Conservation (phyloP, 2,329 filamentous ascomycete species). For the Pochonia chlamydosporia region DNA sequence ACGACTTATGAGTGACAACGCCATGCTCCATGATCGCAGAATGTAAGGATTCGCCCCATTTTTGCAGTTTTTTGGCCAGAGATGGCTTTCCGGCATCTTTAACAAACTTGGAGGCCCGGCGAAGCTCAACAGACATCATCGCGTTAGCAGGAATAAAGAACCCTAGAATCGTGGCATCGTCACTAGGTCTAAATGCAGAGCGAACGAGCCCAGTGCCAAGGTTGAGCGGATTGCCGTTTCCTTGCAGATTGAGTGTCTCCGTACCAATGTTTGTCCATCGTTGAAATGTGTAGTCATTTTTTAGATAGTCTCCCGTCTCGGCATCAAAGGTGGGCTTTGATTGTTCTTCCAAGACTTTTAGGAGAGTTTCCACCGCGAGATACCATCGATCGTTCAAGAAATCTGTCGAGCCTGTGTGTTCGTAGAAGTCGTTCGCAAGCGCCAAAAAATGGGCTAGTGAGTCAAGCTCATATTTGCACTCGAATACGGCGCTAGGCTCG, state of each 20-base stretch:
- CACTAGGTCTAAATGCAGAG: slow-evolving; percentile 89
- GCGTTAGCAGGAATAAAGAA: slow-evolving; percentile 96
- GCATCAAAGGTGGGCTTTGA: slow-evolving; percentile 74
- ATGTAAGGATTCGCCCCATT: slow-evolving; percentile 57
- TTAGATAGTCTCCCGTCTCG: slow-evolving; percentile 55
- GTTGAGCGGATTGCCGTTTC: slow-evolving; percentile 88
- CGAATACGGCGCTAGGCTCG: slow-evolving; percentile 80
- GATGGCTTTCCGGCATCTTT: slow-evolving; percentile 48
- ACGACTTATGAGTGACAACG: slow-evolving; percentile 68
- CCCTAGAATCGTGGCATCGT: slow-evolving; percentile 89
- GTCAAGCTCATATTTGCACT: slow-evolving; percentile 98
- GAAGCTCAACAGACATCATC: slow-evolving; percentile 88
- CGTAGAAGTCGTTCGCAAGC: slow-evolving; percentile 79
- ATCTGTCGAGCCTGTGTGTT: slow-evolving; percentile 68
- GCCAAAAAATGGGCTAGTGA: slow-evolving; percentile 88
- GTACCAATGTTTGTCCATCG: slow-evolving; percentile 76
- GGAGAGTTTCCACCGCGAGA: slow-evolving; percentile 65
- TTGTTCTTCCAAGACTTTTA: slow-evolving; percentile 72
- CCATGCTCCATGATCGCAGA: slow-evolving; percentile 81
- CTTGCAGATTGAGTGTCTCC: slow-evolving; percentile 77
- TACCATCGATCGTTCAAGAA: slow-evolving; percentile 79
- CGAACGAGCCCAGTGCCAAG: slow-evolving; percentile 78
- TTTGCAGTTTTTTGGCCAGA: slow-evolving; percentile 49
- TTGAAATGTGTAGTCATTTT: slow-evolving; percentile 84
- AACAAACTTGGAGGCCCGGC: slow-evolving; percentile 67